These are phyloP conservation scores for Mycocentrospora acerina DNA, from an alignment of 2,329 filamentous ascomycete species.

Conservation along the genomic window DNA sequence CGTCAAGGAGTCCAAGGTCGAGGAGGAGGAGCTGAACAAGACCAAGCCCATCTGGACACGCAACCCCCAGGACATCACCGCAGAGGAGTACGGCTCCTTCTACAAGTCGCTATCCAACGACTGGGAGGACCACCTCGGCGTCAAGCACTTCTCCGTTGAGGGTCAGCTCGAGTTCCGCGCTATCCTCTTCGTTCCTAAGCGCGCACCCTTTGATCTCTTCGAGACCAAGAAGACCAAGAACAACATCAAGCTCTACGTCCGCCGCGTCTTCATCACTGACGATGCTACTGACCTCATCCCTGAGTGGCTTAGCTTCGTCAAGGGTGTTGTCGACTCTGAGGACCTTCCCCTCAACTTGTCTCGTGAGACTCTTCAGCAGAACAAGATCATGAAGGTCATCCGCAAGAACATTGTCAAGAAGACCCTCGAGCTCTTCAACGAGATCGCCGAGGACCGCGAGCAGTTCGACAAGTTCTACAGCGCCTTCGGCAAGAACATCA, in stretches of 20 bases:
- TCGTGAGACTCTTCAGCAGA: conserved; percentile 99
- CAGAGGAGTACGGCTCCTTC: conserved; percentile 97
- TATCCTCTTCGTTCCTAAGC: conserved; percentile 99
- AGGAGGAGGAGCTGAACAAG: conserved; percentile 99
- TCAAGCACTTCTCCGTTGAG: conserved; percentile 99
- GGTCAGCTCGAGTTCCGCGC: conserved; percentile 99
- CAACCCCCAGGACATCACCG: conserved; percentile 91
- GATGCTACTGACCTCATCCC: conserved; percentile 98
- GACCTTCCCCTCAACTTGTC: conserved; percentile 99
- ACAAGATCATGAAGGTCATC: conserved; percentile 99
- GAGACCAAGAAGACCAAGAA: conserved; percentile 99
- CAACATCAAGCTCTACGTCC: conserved; percentile 99
- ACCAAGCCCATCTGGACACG: conserved; percentile 99
- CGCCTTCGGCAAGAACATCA: conserved; percentile 99
- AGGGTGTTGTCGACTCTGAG: conserved; percentile 99
- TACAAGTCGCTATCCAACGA: conserved; percentile 99
- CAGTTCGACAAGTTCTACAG: conserved; percentile 99
- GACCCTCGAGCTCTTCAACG: conserved; percentile 97
- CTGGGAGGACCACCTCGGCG: conserved; percentile 98
- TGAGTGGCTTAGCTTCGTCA: conserved; percentile 99
- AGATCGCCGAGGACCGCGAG: conserved; percentile 99
- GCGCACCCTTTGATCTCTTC: conserved; percentile 98
- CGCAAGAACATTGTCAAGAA: conserved; percentile 99
- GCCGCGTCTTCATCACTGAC: conserved; percentile 99
- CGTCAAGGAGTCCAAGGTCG: conserved; percentile 96